Percentiles rank a stretch among this genome's conserved stretches.
Evolutionary conservation across 352 stramenopile species (phyloP).

Genomic region (Phytophthora capsici): DNA sequence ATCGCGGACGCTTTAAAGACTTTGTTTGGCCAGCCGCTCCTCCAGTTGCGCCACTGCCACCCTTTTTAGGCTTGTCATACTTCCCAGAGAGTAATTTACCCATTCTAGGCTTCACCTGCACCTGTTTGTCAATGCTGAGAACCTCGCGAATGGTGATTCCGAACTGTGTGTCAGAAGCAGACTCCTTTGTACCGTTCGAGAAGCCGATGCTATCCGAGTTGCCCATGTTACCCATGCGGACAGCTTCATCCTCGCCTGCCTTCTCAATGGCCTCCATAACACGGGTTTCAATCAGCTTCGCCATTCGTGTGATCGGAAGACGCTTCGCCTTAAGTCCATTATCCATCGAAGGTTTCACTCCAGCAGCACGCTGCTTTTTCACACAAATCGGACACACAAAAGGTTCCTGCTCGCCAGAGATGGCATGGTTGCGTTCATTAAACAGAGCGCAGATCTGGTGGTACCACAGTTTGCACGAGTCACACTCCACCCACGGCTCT

Average conservation of each 20-base stretch:
- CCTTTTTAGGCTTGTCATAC: slow-evolving; percentile 68
- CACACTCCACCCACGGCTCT: slow-evolving; percentile 98
- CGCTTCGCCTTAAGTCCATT: slow-evolving; percentile 83
- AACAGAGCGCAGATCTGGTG: slow-evolving; percentile 99
- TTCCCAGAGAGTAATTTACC: slow-evolving; percentile 73
- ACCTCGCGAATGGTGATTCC: slow-evolving; percentile 88
- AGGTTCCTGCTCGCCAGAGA: slow-evolving; percentile 86
- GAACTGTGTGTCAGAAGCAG: slow-evolving; percentile 81
- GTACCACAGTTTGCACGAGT: slow-evolving; percentile 98
- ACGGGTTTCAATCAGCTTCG: slow-evolving; percentile 82
- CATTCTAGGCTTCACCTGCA: slow-evolving; percentile 88
- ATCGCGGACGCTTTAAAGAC: slow-evolving; percentile 73
- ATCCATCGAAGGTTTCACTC: slow-evolving; percentile 79
- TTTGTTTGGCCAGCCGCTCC: slow-evolving; percentile 44
- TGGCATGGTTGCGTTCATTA: slow-evolving; percentile 98
- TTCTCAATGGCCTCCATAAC: slow-evolving; percentile 80
- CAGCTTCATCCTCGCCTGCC: slow-evolving; percentile 77
- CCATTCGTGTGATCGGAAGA: slow-evolving; percentile 85
- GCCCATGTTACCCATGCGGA: slow-evolving; percentile 81
- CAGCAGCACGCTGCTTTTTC: slow-evolving; percentile 79
- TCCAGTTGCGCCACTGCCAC: slow-evolving; percentile 23
- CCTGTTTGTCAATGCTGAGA: slow-evolving; percentile 87
- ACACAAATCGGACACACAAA: slow-evolving; percentile 90
- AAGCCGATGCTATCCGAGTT: slow-evolving; percentile 88
- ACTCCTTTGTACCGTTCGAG: slow-evolving; percentile 63